These are phyloP conservation scores for Cornus suecica DNA, from an alignment of 148 eudicot genomes.

Conservation along the genomic window DNA sequence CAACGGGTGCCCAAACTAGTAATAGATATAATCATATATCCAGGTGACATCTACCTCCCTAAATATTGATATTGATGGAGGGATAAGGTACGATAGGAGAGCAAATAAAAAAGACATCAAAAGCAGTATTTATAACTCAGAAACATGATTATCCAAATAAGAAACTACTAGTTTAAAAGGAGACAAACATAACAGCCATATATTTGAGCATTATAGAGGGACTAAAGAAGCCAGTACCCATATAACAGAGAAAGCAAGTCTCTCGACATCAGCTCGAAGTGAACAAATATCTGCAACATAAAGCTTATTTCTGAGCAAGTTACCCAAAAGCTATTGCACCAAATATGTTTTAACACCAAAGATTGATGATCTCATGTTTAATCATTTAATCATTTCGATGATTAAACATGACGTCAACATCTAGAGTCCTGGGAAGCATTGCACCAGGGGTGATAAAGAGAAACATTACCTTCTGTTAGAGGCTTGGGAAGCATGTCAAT, in stretches of 20 bases:
- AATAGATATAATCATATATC: not conserved
- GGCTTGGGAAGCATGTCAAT: conserved; percentile 99
- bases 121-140: not conserved
- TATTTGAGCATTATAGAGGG: not conserved
- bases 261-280: conserved; percentile 90
- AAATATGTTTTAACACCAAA: not conserved
- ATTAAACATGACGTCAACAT: conserved; percentile 2
- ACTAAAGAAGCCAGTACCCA: conserved; percentile 50
- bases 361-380: not conserved
- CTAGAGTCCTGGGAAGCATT: not conserved
- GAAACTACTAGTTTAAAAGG: not conserved
- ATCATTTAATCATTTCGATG: not conserved
- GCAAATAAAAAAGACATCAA: not conserved
- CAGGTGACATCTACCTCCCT: not conserved
- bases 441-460: not conserved
- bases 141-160: not conserved
- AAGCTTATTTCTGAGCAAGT: conserved; percentile 8
- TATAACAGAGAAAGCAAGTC: conserved; percentile 90
- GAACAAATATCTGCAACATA: conserved; percentile 84
- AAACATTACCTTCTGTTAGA: conserved; percentile 76
- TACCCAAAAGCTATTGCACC: not conserved
- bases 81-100: not conserved
- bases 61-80: not conserved
- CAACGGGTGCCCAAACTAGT: not conserved
- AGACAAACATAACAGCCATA: not conserved